phyloP scores from a whole-genome alignment of 768 basidiomycete species.

The Sporobolomyces roseus region DNA sequence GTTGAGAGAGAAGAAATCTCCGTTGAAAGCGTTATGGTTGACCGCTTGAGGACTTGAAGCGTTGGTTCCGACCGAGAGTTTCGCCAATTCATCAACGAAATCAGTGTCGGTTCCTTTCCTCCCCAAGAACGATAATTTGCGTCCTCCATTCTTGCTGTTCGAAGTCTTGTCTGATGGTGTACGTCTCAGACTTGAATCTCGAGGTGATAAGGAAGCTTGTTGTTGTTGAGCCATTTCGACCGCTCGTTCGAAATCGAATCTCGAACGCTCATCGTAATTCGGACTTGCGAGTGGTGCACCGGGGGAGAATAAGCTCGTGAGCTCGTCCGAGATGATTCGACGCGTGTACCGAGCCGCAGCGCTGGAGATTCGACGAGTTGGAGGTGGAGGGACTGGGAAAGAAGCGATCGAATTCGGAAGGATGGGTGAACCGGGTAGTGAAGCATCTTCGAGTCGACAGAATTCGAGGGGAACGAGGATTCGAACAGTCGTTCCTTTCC shows the following conservation, averaged over 20 bases:
- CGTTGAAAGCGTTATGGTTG: not conserved
- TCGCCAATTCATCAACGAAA: constrained; percentile 20
- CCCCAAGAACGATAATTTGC: no score
- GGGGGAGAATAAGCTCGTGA: constrained; percentile 10
- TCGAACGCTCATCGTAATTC: not conserved
- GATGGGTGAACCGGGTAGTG: not conserved
- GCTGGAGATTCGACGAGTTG: not conserved
- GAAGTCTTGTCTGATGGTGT: no score
- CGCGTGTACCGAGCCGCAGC: not conserved
- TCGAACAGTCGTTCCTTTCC: constrained; percentile 14
- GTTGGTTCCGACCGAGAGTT: not conserved
- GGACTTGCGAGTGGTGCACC: constrained; percentile 5
- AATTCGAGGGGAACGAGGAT: constrained; percentile 30
- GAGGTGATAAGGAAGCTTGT: constrained; percentile 10
- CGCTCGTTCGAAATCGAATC: constrained; percentile 12
- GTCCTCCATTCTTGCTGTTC: no score
- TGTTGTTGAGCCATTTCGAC: constrained; percentile 8
- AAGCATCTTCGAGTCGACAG: not conserved
- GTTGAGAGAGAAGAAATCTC: not conserved
- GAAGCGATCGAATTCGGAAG: not conserved
- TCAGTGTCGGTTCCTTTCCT: not conserved
- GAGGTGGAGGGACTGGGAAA: not conserved
- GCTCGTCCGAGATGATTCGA: constrained; percentile 38
- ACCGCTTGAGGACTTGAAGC: not conserved
- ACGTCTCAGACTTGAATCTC: no score